phyloP scores from a whole-genome alignment of 73 alveolate genomes.

The Effrenium voratum region DNA sequence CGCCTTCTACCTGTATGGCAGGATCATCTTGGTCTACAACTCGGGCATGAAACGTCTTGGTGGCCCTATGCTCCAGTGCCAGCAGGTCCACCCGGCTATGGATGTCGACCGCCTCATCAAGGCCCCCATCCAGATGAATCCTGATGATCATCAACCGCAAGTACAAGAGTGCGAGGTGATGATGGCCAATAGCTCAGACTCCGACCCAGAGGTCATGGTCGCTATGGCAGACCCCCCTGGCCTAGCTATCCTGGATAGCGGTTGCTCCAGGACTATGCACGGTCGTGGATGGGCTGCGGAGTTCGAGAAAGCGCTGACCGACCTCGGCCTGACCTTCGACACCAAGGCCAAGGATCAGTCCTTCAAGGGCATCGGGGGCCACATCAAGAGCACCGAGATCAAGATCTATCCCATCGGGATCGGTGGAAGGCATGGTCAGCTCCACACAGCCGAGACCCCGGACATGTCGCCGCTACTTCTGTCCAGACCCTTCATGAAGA shows the following conservation, averaged over 20 bases:
- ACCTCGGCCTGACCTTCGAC: not conserved
- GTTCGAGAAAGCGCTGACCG: not conserved
- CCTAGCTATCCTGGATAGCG: not conserved
- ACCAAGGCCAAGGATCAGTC: no score
- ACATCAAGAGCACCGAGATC: not conserved
- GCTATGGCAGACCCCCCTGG: not conserved
- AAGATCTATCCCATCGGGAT: conserved; percentile 5
- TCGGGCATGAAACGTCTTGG: not conserved
- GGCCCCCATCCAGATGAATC: not conserved
- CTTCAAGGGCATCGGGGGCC: no score
- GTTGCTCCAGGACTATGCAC: not conserved
- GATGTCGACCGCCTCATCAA: not conserved
- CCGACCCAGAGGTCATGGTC: not conserved
- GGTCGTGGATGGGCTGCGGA: not conserved
- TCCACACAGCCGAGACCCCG: not conserved
- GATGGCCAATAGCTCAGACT: not conserved
- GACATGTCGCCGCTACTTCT: not conserved
- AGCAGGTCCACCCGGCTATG: not conserved
- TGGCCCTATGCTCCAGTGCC: not conserved
- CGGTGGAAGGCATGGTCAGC: not conserved
- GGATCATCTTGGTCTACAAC: not conserved
- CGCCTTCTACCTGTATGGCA: not conserved
- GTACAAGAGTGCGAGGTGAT: not conserved
- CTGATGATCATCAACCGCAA: not conserved
- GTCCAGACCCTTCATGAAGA: conserved; percentile 3